Base-by-base conservation (phyloP, 2,329 filamentous ascomycete genomes). In the Alternaria tenuissima region DNA sequence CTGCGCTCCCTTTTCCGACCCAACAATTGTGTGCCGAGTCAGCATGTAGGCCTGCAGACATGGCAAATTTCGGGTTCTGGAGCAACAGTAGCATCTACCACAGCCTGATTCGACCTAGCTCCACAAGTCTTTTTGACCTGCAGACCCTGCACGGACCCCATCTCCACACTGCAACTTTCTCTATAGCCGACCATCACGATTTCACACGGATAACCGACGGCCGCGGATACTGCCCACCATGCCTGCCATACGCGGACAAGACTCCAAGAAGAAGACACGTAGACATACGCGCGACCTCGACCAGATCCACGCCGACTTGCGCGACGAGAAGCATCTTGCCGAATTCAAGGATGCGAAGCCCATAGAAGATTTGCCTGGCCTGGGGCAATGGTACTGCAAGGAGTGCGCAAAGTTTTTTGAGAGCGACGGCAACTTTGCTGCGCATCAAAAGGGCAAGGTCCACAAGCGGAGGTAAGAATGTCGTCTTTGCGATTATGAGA, bases 331-430 rank as follows among this genome's bases (percentile, higher is more conserved):
- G 77, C 94, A 98, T 75, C 87, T 99, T 34, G 82, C 88, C 47
- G 87, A 92, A 66, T 93, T 90, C 84, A 91, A 93, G 76, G 86
- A 88, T 51, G 87, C 89, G 43, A 96, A 97, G 76, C 88, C 90
- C 6, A 81, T 86, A 22, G 94, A 98, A 76, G 95, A 98, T 73
- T 85, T 97, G 36, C 95, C 95, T 3, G 94, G 89, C 0, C 84
- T 97, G 49, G 95, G 95, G 26, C 85, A 88, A 70, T 89, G 89
- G 77, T 98, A 97, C 80, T 99, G 95, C 79, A 84, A 91, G 16
- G 91, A 97, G 80, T 99, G 95, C 79, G 91, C 95, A 64, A 98
- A 96, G 82, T 98, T 92, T 90, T 98, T 96, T 78, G 94, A 98
- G 78, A 91, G 89, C 51, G 91, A 95, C 67, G 79, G 86, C 70